Evolutionary conservation across 306 rosid species (phyloP), one percentile per base, ranked within the genome.

Genomic region (Heteromeles arbutifolia): DNA sequence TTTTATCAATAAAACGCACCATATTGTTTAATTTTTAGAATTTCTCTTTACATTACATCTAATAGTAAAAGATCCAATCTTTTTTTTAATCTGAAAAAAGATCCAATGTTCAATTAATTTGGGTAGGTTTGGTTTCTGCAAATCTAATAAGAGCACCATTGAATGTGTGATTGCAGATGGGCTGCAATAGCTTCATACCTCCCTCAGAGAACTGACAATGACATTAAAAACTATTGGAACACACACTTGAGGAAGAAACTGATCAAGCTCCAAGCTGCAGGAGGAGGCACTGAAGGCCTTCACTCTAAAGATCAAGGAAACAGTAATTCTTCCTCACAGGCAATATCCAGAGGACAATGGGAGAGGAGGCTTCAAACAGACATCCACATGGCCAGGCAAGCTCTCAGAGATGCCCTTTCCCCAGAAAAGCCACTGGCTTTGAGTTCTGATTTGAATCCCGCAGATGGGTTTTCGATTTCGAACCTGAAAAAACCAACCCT

Each of bases 101-200:
- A 8, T 54, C 11, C 22, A 19, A 3, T 17, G 8, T 17, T 34
- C 3, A 56, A 56, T 22, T 3, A 0, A 56, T 56, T 28, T 26
- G 19, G 31, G 26, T 24, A 61, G 74, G 41, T 68, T 61, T 29
- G 34, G 17, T 58, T 65, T 31, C 24, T 32, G 62, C 59, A 75
- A 50, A 39, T 17, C 77, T 77, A 62, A 82, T 65, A 53, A 37
- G 57, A 56, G 57, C 34, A 4, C 67, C 62, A 72, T 85, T 82
- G 67, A 75, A 57, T 79, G 37, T 56, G 62, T 53, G 70, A 78
- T 22, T 74, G 68, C 87, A 95, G 98, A 82, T 95, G 98, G 98
- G 98, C 98, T 39, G 97, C 98, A 11, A 95, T 95, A 82, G 98
- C 98, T 72, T 89, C 98, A 31, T 95, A 95, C 82, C 97, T 95